phyloP scores from a whole-genome alignment of 768 basidiomycete genomes.

The Thelephora aurantiotincta region DNA sequence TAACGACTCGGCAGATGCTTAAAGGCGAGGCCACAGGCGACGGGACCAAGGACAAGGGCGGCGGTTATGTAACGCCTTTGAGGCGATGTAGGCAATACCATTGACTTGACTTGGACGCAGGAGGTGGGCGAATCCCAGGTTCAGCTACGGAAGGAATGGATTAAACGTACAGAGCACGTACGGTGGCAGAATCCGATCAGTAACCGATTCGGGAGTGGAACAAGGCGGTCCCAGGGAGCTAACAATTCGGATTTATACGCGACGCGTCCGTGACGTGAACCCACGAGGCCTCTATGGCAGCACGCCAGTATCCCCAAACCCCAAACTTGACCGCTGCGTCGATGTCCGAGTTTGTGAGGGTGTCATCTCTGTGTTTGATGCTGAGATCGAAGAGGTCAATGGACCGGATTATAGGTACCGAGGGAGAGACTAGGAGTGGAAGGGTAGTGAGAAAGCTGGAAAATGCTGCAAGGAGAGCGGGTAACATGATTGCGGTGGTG shows the following conservation, averaged over 20 bases:
- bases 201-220: constrained; percentile 8
- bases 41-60: constrained; percentile 39
- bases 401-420: constrained; percentile 39
- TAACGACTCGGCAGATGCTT: not conserved
- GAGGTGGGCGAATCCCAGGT: constrained; percentile 23
- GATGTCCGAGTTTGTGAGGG: constrained; percentile 21
- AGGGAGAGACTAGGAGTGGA: constrained; percentile 47
- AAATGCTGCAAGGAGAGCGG: constrained; percentile 21
- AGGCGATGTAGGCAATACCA: constrained; percentile 26
- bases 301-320: constrained; percentile 51
- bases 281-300: constrained; percentile 30
- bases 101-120: constrained; percentile 21
- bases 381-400: constrained; percentile 42
- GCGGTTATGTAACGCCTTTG: constrained; percentile 29
- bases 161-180: constrained; percentile 6
- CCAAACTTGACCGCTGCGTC: constrained; percentile 33
- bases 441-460: constrained; percentile 40
- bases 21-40: constrained; percentile 16
- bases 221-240: not conserved
- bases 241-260: not conserved
- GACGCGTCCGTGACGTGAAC: constrained; percentile 5
- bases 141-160: constrained; percentile 1
- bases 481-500: constrained; percentile 8
- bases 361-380: constrained; percentile 17
- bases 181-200: constrained; percentile 6